Evolutionary conservation across 768 basidiomycete species (phyloP).

Genomic region (Suillus hirtellus): DNA sequence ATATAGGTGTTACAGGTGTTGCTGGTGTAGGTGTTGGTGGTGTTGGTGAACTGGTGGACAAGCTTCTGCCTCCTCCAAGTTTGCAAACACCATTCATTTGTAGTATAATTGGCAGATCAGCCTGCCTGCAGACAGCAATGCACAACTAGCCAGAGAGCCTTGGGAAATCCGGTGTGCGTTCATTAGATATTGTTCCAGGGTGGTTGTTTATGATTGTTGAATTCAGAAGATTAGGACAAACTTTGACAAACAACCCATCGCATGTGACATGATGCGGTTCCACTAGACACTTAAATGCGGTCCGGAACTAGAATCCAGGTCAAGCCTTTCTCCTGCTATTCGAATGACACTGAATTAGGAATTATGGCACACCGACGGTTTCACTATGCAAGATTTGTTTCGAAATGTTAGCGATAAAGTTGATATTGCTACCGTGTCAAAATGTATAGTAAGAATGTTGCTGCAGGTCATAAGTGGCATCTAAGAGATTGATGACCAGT

Average conservation of each 20-base stretch:
- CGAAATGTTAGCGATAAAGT: too few species aligned
- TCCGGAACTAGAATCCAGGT: too few species aligned
- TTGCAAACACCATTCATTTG: constrained; percentile 66
- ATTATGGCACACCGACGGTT: too few species aligned
- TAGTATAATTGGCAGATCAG: constrained; percentile 31
- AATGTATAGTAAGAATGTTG: too few species aligned
- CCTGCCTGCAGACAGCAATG: not conserved
- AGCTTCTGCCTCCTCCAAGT: constrained; percentile 50
- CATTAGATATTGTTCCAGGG: not conserved
- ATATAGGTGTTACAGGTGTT: constrained; percentile 18
- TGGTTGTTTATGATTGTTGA: constrained; percentile 3
- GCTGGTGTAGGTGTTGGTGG: constrained; percentile 19
- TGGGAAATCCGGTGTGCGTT: not conserved
- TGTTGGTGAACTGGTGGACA: constrained; percentile 31
- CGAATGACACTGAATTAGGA: too few species aligned
- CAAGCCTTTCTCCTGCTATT: too few species aligned
- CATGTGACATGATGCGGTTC: not conserved
- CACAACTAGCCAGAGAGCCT: constrained; percentile 1
- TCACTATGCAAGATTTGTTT: too few species aligned
- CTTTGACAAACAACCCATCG: not conserved
- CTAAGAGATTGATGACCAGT: too few species aligned
- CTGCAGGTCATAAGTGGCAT: too few species aligned
- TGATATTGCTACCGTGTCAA: too few species aligned
- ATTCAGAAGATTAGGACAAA: not conserved
- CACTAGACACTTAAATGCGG: too few species aligned